Evolutionary conservation across 1,284 basidiomycete species (phyloP).

Genomic region (Chondrostereum purpureum): DNA sequence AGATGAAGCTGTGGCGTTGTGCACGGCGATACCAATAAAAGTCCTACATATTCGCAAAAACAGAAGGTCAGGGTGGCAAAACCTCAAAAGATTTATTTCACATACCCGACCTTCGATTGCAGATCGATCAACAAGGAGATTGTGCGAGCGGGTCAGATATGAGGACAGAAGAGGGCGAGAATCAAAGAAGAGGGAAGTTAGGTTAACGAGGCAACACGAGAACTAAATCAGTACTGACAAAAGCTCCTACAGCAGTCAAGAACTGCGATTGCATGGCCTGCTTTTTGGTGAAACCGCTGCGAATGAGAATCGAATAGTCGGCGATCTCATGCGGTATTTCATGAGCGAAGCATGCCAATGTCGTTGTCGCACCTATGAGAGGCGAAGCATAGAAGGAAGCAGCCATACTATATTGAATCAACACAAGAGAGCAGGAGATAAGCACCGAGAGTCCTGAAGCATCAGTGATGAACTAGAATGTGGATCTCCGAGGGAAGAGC

Average conservation of each 20-base stretch:
- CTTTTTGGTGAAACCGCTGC: slow-evolving; percentile 82
- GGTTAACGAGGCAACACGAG: slow-evolving; percentile 1
- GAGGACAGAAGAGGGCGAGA: slow-evolving; percentile 14
- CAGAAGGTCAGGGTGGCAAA: neutral
- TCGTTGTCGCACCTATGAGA: slow-evolving; percentile 83
- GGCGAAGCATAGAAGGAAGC: slow-evolving; percentile 88
- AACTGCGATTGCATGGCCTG: slow-evolving; percentile 91
- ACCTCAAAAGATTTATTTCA: neutral
- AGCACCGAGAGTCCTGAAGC: slow-evolving; percentile 4
- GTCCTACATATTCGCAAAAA: slow-evolving; percentile 52
- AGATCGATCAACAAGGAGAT: too few relatives aligned
- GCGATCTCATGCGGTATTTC: slow-evolving; percentile 92
- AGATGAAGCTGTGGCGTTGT: slow-evolving; percentile 47
- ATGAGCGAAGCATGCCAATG: slow-evolving; percentile 86
- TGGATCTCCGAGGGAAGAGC: slow-evolving; percentile 9
- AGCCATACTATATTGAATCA: slow-evolving; percentile 56
- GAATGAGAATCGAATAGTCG: slow-evolving; percentile 84
- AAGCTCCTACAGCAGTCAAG: slow-evolving; percentile 82
- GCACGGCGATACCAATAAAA: slow-evolving; percentile 85
- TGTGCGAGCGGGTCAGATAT: too few relatives aligned
- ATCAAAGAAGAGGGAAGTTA: slow-evolving; percentile 10
- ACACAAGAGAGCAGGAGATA: slow-evolving; percentile 4
- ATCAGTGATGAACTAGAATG: slow-evolving; percentile 5
- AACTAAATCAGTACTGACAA: slow-evolving; percentile 55
- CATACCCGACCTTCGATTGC: too few relatives aligned